Evolutionary conservation across 225 moss, liverwort and hornwort species (phyloP).

Genomic region (Marchantia paleacea): DNA sequence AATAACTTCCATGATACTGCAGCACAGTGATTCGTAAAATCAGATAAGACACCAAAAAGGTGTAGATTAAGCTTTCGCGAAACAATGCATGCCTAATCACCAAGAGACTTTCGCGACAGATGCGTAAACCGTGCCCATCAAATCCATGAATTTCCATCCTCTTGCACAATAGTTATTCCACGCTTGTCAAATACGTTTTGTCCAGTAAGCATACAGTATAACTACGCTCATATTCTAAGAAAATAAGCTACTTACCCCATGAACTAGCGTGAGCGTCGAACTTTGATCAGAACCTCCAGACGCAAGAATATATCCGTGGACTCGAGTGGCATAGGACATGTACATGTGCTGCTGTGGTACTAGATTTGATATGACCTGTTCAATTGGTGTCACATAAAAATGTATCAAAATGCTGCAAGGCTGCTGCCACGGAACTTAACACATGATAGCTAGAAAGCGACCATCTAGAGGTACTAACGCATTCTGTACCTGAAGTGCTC

Average conservation of each 20-base stretch:
- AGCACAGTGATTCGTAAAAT: neutral
- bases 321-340: conserved; percentile 46
- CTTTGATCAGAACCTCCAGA: conserved; percentile 37
- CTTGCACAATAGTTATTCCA: no score
- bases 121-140: neutral
- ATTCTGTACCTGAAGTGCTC: conserved; percentile 47
- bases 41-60: neutral
- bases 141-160: no score
- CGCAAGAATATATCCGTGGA: conserved; percentile 50
- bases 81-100: neutral
- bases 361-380: conserved; percentile 47
- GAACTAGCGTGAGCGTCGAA: conserved; percentile 45
- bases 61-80: no score
- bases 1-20: conserved; percentile 55
- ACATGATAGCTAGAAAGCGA: no score
- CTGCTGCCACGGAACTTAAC: no score
- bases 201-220: neutral
- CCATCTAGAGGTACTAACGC: no score
- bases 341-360: conserved; percentile 40
- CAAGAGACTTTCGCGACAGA: neutral
- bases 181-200: neutral
- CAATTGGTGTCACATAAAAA: neutral
- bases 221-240: neutral
- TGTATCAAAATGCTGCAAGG: neutral
- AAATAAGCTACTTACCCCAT: conserved; percentile 37